A percentile compares a stretch with the other conserved stretches of the same genome.
Evolutionary conservation across 1,284 basidiomycete species (phyloP).

Genomic region (Papiliotrema terrestris): DNA sequence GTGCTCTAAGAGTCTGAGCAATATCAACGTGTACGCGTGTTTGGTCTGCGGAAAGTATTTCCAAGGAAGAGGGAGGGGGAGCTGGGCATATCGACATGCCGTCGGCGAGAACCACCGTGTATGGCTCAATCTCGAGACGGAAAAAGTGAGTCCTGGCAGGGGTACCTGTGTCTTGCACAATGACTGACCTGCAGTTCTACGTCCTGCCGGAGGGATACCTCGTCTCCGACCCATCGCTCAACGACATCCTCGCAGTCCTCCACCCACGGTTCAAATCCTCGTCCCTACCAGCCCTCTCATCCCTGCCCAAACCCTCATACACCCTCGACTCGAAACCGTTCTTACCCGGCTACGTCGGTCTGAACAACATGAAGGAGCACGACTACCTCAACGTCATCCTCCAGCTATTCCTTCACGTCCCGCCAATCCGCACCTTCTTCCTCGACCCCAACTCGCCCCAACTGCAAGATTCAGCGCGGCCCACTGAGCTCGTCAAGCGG

Average conservation of each 20-base stretch:
- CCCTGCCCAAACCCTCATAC: constrained; percentile 64
- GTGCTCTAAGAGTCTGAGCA: constrained; percentile 91
- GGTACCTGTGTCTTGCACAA: neutral
- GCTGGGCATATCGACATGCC: constrained; percentile 93
- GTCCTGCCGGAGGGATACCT: constrained; percentile 96
- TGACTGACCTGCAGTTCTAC: constrained; percentile 69
- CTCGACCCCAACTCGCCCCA: constrained; percentile 62
- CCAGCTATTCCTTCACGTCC: constrained; percentile 86
- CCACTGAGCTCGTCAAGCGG: constrained; percentile 75
- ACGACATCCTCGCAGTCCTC: constrained; percentile 89
- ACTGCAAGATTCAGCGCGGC: constrained; percentile 36
- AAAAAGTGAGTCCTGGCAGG: constrained; percentile 60
- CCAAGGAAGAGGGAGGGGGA: constrained; percentile 88
- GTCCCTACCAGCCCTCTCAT: constrained; percentile 54
- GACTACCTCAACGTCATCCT: constrained; percentile 98
- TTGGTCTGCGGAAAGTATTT: constrained; percentile 99
- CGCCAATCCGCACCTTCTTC: constrained; percentile 82
- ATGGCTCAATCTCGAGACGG: constrained; percentile 90
- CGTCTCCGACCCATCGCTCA: constrained; percentile 90
- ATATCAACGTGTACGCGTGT: constrained; percentile 97
- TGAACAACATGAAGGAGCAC: constrained; percentile 96
- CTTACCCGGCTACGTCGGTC: constrained; percentile 87
- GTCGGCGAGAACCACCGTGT: constrained; percentile 98
- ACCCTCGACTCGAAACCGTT: constrained; percentile 80
- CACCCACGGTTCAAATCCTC: constrained; percentile 66